Evolutionary conservation across 495 filamentous ascomycete species (phyloP).

Genomic region (Aspergillus taichungensis): DNA sequence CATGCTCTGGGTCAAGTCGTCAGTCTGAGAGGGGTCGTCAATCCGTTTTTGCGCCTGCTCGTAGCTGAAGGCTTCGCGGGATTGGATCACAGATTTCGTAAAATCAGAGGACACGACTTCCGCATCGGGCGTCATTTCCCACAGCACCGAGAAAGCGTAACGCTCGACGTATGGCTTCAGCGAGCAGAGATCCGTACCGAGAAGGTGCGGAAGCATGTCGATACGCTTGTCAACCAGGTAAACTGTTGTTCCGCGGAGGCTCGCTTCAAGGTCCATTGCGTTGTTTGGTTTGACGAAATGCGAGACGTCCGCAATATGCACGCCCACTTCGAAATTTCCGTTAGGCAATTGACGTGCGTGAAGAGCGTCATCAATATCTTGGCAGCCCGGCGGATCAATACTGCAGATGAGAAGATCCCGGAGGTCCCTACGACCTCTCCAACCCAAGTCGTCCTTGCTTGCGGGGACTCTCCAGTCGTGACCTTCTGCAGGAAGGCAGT

Average conservation of each 20-base stretch:
- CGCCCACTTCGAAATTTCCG: constrained; percentile 91
- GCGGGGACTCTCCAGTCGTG: constrained; percentile 88
- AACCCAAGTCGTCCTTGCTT: constrained; percentile 68
- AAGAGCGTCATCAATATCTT: constrained; percentile 96
- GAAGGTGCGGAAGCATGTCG: constrained; percentile 93
- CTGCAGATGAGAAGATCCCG: constrained; percentile 86
- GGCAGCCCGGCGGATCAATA: constrained; percentile 92
- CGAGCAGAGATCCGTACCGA: constrained; percentile 94
- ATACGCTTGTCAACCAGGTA: constrained; percentile 98
- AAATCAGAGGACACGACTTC: constrained; percentile 76
- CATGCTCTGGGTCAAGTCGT: constrained; percentile 87
- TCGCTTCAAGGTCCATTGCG: constrained; percentile 92
- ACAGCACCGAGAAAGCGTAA: constrained; percentile 89
- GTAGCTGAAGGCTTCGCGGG: constrained; percentile 96
- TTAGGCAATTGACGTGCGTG: constrained; percentile 80
- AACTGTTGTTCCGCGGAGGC: constrained; percentile 87
- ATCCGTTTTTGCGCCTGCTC: constrained; percentile 90
- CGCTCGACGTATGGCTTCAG: constrained; percentile 96
- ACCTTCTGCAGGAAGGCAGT: constrained; percentile 85
- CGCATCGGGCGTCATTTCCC: constrained; percentile 82
- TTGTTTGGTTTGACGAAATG: constrained; percentile 97
- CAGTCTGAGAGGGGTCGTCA: constrained; percentile 74
- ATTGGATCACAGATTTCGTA: constrained; percentile 95
- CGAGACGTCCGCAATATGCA: constrained; percentile 98
- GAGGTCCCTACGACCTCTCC: constrained; percentile 75